These are phyloP conservation scores for Dictyostelium firmibasis DNA, from an alignment of 78 protist species.

Conservation along the genomic window DNA sequence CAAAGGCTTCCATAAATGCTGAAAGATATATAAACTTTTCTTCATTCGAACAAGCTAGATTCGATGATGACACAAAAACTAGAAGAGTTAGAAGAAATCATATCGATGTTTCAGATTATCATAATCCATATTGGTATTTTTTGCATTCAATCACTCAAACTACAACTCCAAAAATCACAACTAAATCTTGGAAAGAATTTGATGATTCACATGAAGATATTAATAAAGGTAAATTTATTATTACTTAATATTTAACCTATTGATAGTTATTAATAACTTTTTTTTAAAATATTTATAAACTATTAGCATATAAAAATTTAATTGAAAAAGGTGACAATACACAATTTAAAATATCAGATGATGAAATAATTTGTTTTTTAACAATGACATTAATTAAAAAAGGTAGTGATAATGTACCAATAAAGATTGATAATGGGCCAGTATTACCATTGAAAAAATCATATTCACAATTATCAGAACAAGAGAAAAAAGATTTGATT, in stretches of 20 bases:
- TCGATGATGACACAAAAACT: conserved; percentile 40
- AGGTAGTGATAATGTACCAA: neutral
- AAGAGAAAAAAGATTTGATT: conserved; percentile 38
- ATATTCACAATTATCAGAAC: conserved; percentile 57
- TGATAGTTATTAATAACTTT: too few species aligned
- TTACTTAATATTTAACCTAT: too few species aligned
- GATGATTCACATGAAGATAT: neutral
- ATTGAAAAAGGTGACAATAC: conserved; percentile 1
- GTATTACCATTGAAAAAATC: conserved; percentile 21
- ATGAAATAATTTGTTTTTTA: conserved; percentile 11
- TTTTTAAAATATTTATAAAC: too few species aligned
- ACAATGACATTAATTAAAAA: neutral
- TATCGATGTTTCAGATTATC: neutral
- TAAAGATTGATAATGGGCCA: conserved; percentile 43
- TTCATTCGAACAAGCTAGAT: conserved; percentile 48
- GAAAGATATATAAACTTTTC: conserved; percentile 58
- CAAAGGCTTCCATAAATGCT: conserved; percentile 24
- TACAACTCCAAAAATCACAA: neutral
- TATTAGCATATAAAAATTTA: conserved; percentile 3
- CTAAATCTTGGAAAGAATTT: neutral
- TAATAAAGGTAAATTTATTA: neutral
- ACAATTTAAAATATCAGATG: neutral
- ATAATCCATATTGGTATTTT: conserved; percentile 54
- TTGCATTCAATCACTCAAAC: neutral
- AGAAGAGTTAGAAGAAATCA: conserved; percentile 26